Conservation (phyloP, 1,284 basidiomycete species). For the Coniophora puteana region DNA sequence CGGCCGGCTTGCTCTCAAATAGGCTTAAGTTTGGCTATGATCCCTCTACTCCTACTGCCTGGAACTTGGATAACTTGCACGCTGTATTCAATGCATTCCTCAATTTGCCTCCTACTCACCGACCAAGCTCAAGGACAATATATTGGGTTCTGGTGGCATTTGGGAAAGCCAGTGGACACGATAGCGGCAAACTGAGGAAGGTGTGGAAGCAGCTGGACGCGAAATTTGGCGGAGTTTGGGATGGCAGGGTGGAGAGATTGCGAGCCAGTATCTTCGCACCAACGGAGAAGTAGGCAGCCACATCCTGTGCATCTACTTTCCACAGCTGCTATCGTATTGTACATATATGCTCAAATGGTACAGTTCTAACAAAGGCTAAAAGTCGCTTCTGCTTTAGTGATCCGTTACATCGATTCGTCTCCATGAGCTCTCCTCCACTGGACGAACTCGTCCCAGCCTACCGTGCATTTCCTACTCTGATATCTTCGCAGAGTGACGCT, state of each 20-base stretch:
- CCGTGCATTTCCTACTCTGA: constrained; percentile 74
- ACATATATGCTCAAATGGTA: constrained; percentile 12
- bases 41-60: constrained; percentile 25
- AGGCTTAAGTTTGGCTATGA: constrained; percentile 3
- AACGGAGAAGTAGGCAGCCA: constrained; percentile 7
- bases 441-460: constrained; percentile 76
- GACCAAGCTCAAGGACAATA: constrained; percentile 42
- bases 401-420: constrained; percentile 24
- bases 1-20: constrained; percentile 2
- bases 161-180: constrained; percentile 48
- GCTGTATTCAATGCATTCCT: constrained; percentile 59
- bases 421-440: constrained; percentile 61
- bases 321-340: no score
- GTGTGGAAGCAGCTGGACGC: constrained; percentile 54
- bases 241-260: constrained; percentile 45
- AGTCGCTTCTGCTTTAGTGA: constrained; percentile 2
- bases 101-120: constrained; percentile 37
- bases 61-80: constrained; percentile 55
- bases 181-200: constrained; percentile 42
- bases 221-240: constrained; percentile 45
- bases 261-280: constrained; percentile 30
- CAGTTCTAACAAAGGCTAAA: constrained; percentile 7
- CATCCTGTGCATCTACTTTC: constrained; percentile 1
- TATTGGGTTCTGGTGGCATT: constrained; percentile 68
- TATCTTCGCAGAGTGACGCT: constrained; percentile 82